phyloP scores from a whole-genome alignment of 2,329 filamentous ascomycete genomes.

The Alternaria ethzedia region DNA sequence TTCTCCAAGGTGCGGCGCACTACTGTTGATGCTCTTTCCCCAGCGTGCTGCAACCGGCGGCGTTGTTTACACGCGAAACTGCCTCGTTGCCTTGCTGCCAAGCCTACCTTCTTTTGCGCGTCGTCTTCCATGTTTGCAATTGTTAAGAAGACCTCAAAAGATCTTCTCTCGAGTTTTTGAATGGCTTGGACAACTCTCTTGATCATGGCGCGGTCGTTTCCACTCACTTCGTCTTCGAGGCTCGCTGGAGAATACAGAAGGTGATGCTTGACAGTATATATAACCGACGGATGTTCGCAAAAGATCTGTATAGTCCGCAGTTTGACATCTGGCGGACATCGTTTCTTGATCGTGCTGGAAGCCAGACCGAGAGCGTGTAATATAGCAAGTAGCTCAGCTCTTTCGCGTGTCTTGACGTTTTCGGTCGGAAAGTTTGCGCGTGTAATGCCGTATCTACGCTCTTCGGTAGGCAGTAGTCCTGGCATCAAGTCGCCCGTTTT shows the following conservation, averaged over 20 bases:
- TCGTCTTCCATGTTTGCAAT: not conserved
- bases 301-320: not conserved
- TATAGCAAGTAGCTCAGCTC: not conserved
- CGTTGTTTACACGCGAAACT: not conserved
- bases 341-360: not conserved
- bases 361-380: not conserved
- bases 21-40: not conserved
- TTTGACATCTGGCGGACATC: not conserved
- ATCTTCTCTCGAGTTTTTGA: not conserved
- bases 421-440: not conserved
- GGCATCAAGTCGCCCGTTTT: not conserved
- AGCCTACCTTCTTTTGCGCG: not conserved
- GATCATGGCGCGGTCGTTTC: not conserved
- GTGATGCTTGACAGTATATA: not conserved
- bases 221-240: not conserved
- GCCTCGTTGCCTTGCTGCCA: not conserved
- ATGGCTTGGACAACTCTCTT: not conserved
- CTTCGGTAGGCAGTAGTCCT: not conserved
- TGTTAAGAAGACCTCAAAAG: not conserved
- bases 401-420: not conserved
- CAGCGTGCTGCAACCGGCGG: not conserved
- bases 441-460: not conserved
- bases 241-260: not conserved
- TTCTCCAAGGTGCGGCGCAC: not conserved
- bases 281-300: not conserved